Evolutionary conservation across 768 basidiomycete genomes (phyloP).

Genomic region (Suillus bovinus): DNA sequence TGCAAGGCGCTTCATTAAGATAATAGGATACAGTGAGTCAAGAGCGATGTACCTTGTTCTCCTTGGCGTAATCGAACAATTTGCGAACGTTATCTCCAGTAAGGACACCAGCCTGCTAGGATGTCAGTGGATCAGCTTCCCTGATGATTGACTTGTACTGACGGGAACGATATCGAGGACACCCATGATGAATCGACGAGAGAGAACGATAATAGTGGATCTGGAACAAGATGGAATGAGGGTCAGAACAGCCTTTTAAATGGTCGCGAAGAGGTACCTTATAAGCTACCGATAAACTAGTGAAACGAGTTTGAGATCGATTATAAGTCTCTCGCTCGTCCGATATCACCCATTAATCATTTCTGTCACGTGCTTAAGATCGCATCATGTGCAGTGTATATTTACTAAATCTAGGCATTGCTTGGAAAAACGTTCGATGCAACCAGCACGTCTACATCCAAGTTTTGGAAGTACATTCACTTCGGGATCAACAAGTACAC

Average conservation of each 20-base stretch:
- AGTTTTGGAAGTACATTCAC: constrained; percentile 3
- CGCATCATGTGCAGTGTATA: background rate
- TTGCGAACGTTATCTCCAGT: constrained; percentile 95
- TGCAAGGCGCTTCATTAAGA: constrained; percentile 16
- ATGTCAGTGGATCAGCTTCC: constrained; percentile 9
- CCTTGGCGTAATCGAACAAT: constrained; percentile 92
- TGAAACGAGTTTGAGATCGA: constrained; percentile 8
- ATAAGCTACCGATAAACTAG: constrained; percentile 6
- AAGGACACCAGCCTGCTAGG: constrained; percentile 81
- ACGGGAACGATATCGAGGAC: constrained; percentile 85
- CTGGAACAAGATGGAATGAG: constrained; percentile 5
- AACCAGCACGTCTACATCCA: background rate
- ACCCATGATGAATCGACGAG: constrained; percentile 51
- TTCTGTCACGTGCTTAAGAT: background rate
- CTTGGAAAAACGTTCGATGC: constrained; percentile 3
- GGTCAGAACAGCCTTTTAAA: background rate
- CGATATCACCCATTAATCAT: background rate
- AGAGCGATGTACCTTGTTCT: constrained; percentile 66
- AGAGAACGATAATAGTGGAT: background rate
- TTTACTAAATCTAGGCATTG: background rate
- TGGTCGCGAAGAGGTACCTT: constrained; percentile 8
- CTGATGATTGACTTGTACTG: constrained; percentile 26
- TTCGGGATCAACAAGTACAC: background rate
- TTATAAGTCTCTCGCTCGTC: background rate
- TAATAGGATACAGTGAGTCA: background rate